These are phyloP conservation scores for Paramecium pentaurelia DNA, from an alignment of 73 alveolate genomes.

Conservation along the genomic window DNA sequence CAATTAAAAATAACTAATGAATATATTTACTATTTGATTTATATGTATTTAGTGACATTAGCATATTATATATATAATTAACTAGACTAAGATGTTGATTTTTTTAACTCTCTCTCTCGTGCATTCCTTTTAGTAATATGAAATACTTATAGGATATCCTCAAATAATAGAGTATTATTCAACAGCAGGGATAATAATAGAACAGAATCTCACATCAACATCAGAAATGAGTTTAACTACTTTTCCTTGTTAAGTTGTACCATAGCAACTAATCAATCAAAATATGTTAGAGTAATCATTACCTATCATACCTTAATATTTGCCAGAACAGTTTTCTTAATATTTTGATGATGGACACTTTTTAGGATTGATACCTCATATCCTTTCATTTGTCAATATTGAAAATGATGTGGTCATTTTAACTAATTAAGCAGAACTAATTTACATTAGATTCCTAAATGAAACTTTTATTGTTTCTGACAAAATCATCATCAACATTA, in stretches of 20 bases:
- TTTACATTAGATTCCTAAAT: neutral
- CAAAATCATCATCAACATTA: neutral
- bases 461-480: neutral
- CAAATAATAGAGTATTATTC: neutral
- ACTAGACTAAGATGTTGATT: neutral
- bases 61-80: neutral
- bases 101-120: neutral
- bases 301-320: neutral
- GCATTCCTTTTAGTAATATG: neutral
- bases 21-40: slow-evolving; percentile 3
- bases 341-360: slow-evolving; percentile 13
- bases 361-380: neutral
- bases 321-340: neutral
- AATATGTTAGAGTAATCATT: neutral
- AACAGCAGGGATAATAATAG: neutral
- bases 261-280: neutral
- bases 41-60: neutral
- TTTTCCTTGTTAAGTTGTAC: neutral
- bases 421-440: neutral
- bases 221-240: neutral
- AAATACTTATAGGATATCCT: neutral
- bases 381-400: neutral
- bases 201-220: neutral
- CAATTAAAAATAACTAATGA: slow-evolving; percentile 9
- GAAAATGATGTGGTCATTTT: neutral